Evolutionary conservation across 2,329 filamentous ascomycete species (phyloP).

Genomic region (Sporothrix variecibatus): DNA sequence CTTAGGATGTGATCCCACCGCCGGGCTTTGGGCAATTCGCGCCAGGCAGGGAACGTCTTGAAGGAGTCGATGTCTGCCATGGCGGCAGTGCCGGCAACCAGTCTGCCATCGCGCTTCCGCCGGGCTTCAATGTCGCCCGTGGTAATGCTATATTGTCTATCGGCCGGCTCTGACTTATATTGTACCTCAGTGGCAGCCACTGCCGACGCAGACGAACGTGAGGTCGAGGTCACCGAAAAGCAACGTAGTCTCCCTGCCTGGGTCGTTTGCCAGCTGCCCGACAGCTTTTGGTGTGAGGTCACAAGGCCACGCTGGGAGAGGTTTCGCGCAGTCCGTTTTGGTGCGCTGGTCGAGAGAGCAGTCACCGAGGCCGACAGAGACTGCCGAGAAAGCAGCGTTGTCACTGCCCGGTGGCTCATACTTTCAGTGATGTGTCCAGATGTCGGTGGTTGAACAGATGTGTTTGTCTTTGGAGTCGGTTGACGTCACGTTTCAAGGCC

Average conservation of each 20-base stretch:
- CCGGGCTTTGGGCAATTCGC: constrained; percentile 74
- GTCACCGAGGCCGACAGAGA: not conserved
- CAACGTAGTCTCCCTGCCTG: constrained; percentile 12
- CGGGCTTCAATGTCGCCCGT: constrained; percentile 67
- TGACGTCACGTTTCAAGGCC: not conserved
- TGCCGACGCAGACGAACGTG: constrained; percentile 13
- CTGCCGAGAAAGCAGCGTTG: constrained; percentile 2
- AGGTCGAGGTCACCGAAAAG: constrained; percentile 18
- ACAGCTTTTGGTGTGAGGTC: not conserved
- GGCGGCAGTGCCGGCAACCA: constrained; percentile 76
- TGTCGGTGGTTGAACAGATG: not conserved
- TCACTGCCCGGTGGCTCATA: constrained; percentile 7
- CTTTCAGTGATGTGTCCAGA: not conserved
- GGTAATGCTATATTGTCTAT: constrained; percentile 46
- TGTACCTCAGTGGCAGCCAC: not conserved
- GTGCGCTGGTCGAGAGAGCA: not conserved
- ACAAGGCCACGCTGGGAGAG: not conserved
- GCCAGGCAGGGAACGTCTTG: constrained; percentile 58
- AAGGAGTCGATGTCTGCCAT: constrained; percentile 79
- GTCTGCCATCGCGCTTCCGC: constrained; percentile 69
- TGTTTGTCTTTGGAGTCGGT: not conserved
- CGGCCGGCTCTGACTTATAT: not conserved
- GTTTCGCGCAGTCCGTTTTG: not conserved
- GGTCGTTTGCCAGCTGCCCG: too few species aligned
- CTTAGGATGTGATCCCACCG: constrained; percentile 74